These are phyloP conservation scores for Aeschynomene evenia DNA, from an alignment of 306 rosid species.

Conservation along the genomic window DNA sequence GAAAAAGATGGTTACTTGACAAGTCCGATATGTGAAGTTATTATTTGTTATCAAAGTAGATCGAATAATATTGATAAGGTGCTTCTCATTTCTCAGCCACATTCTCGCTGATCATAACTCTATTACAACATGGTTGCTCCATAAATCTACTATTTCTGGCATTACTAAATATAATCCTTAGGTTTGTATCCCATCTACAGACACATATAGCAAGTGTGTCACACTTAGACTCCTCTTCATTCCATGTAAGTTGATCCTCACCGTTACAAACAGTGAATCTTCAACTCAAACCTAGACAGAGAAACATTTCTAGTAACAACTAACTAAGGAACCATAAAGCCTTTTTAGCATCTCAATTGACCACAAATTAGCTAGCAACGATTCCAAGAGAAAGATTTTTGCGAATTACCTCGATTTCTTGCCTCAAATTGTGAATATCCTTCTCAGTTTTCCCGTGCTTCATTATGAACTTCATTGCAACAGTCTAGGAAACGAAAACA, in stretches of 20 bases:
- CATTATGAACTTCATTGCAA: conserved; percentile 96
- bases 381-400: background rate
- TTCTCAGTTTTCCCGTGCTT: conserved; percentile 97
- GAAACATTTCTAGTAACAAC: conserved; percentile 8
- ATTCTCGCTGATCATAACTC: background rate
- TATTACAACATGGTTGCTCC: background rate
- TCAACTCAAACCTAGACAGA: background rate
- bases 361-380: background rate
- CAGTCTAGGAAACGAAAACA: conserved; percentile 51
- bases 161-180: background rate
- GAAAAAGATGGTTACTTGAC: too few species aligned
- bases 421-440: conserved; percentile 85
- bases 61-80: background rate
- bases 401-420: conserved; percentile 80
- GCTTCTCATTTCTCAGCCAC: background rate
- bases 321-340: background rate
- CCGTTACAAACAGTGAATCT: background rate
- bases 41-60: background rate
- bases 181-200: background rate
- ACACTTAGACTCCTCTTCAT: background rate
- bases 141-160: background rate
- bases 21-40: background rate
- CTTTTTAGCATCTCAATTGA: background rate
- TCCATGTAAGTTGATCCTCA: background rate
- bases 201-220: background rate